Evolutionary conservation across 805 yeast genomes (phyloP), one percentile per base, ranked within the genome.

Genomic region (Cephaloascus fragrans): DNA sequence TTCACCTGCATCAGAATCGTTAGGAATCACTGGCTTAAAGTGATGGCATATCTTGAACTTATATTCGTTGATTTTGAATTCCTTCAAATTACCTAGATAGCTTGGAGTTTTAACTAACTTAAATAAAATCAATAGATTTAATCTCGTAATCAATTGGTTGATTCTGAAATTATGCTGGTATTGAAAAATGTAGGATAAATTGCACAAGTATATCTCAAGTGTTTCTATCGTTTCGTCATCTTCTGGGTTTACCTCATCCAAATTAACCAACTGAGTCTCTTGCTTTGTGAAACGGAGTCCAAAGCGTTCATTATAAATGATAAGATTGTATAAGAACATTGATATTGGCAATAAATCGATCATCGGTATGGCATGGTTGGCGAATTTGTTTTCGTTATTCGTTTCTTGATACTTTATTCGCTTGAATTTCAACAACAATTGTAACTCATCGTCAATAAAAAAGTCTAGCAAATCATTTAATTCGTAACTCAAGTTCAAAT

Each of bases 21-120:
- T 44, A 16, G 67, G 66, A 3, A 67, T 45, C 9, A 59, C 38
- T 2, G 71, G 70, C 12, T 45, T 39, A 37, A 50, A 53, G 39
- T 67, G 71, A 41, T 64, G 73, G 28, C 67, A 62, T 33, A 66
- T 46, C 44, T 66, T 67, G 67, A 69, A 67, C 39, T 56, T 56
- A 48, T 54, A 55, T 40, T 65, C 71, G 37, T 67, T 56, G 4
- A 59, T 53, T 18, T 49, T 44, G 26, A 42, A 49, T 4, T 47
- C 19, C 18, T 43, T 43, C 3, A 47, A 32, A 8, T 42, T 37
- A 9, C 46, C 44, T 4, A 42, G 18, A 14, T 35, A n/a, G n/a
- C 26, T 19, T 16, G 20, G 19, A 12, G 33, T 16, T 12, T 19
- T 38, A 10, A 63, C 47, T 14, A 63, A 37, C 39, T 53, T 56